Evolutionary conservation across 352 stramenopile species (phyloP), one percentile per base, ranked within the genome.

Genomic region (Globisporangium echinulatum): DNA sequence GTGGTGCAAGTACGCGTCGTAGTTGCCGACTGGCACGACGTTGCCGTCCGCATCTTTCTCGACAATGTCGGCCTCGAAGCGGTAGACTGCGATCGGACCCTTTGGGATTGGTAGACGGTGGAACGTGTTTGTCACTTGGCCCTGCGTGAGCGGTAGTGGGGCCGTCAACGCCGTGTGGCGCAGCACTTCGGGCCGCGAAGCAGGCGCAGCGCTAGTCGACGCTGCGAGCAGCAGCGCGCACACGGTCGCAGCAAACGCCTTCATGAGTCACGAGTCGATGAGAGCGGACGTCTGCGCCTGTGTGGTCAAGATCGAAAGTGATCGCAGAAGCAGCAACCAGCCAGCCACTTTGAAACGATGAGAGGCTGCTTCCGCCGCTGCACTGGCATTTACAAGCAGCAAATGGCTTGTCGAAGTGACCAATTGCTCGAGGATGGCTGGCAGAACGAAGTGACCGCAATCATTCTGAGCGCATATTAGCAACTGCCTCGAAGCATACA

Each of bases 1-100:
- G 68, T 93, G 83, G 66, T 93, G 83, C 55, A 93, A 62, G 61
- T 93, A 93, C 17, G 83, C 83, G 51, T 93, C 83, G 61, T 72
- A 93, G 9, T 67, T 82, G 8, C 77, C 66, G 43, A 87, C 76
- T 8, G 79, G 64, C n/a, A 87, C 60, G 4, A 87, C 56, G 17
- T 82, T 70, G 15, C 75, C 77, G 6, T 71, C 70, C n/a, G 72
- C 69, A 52, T 73, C 71, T 55, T 85, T 79, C 73, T 82, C 73
- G 43, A 93, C 83, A 5, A 93, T 75, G 37, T 91, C 83, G 7
- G 79, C 83, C 52, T 83, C 71, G 52, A 93, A 93, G 52, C 78
- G 81, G 62, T 89, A 88, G n/a, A 93, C 79, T 13, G 83, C 79
- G 59, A 93, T 91, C 17, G 83, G 83, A 10, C 83, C 83, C 52